Base-by-base conservation (phyloP, 176 grass and related monocot genomes). In the Poa pratensis region DNA sequence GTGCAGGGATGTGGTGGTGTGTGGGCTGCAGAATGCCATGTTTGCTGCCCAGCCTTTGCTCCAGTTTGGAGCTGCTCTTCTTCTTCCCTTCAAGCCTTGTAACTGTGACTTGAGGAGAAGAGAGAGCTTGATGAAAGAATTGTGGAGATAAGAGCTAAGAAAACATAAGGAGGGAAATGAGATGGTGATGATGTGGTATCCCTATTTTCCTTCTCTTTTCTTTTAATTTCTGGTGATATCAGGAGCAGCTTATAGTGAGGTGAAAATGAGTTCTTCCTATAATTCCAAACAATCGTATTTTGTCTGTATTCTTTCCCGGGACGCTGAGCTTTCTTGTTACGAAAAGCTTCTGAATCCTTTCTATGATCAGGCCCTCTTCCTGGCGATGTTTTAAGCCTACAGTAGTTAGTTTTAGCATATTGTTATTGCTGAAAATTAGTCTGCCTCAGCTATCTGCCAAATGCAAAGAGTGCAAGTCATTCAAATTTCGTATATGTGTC, bases 1-100 rank as follows among this genome's bases (percentile, higher is more conserved):
- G 84, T 66, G 82, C 67, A 97, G 90, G 64, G 94, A 89, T 73
- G 90, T 89, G 45, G 86, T 85, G 58, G 85, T 87, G 85, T 93
- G 73, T 16, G 86, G 73, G 54, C 93, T 85, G 91, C 93, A 95
- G 81, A 91, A 83, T 84, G 93, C 96, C 96, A 98, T 98, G 8
- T 78, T 81, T 73, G 59, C 53, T 70, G 61, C 55, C 54, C 28
- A 37, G 48, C 23, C 52, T 86, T 57, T 24, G 76, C 34, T 79
- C 46, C 63, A 19, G 61, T 15, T 52, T 30, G 54, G 75, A 80
- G 82, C 78, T 77, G 62, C 79, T 83, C 83, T 81, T 78, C 40
- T 42, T 42, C 87, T 72, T 89, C 86, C 79, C 74, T 86, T 77
- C 60, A 92, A 85, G 85, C 84, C 83, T 85, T 85, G 50, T 76